Conservation (phyloP, 2,329 filamentous ascomycete species). For the Aspergillus phoenicis region DNA sequence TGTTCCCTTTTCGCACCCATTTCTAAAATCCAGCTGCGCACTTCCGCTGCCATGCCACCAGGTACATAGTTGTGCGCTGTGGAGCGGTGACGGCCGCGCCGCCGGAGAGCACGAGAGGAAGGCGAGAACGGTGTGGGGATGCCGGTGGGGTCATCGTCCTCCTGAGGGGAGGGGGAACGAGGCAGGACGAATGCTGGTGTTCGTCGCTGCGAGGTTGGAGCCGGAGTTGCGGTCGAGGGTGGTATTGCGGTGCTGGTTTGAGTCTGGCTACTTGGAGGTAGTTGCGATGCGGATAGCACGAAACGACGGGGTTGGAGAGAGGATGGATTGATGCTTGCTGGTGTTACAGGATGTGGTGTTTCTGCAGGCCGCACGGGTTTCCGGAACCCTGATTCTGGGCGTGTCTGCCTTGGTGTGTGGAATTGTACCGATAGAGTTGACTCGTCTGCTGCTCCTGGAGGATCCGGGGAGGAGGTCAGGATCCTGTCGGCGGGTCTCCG, state of each 20-base stretch:
- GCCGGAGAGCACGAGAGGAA: constrained; percentile 32
- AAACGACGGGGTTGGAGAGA: constrained; percentile 34
- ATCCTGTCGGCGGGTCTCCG: constrained; percentile 22
- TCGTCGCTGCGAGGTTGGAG: constrained; percentile 14
- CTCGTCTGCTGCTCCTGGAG: neutral
- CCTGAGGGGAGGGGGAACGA: constrained; percentile 35
- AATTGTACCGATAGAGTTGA: constrained; percentile 8
- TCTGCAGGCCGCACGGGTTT: constrained; percentile 9
- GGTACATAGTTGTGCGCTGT: constrained; percentile 33
- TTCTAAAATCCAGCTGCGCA: constrained; percentile 47
- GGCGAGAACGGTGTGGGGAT: constrained; percentile 41
- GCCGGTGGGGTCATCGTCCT: constrained; percentile 19
- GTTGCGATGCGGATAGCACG: constrained; percentile 29
- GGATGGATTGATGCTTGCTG: constrained; percentile 25
- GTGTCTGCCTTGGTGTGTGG: constrained; percentile 8
- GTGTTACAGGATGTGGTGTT: constrained; percentile 16
- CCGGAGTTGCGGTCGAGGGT: constrained; percentile 15
- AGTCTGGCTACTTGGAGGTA: constrained; percentile 23
- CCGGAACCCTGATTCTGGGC: neutral
- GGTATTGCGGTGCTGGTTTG: neutral
- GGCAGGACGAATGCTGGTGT: constrained; percentile 42
- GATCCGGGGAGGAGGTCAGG: constrained; percentile 24
- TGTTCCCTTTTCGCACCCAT: constrained; percentile 36
- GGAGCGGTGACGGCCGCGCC: constrained; percentile 32
- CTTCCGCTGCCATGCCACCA: constrained; percentile 44